Base-by-base conservation (phyloP, 345 rosid genomes). In the Populus simonii region DNA sequence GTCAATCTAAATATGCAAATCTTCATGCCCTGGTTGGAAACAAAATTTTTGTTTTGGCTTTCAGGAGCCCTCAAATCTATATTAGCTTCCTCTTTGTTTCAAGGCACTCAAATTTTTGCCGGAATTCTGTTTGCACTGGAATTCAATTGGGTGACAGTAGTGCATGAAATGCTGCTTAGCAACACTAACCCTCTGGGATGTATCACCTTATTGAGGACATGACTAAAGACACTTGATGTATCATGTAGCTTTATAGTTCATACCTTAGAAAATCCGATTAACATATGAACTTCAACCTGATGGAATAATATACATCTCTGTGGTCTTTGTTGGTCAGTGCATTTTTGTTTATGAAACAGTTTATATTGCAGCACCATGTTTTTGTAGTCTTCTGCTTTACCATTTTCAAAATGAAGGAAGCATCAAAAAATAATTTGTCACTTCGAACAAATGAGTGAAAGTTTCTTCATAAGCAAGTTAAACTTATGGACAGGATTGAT, bases 401-500 rank as follows among this genome's bases (percentile, higher is more conserved):
- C 45, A 31, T 27, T 27, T 66, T 31, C 62, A 27, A 74, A 41
- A 66, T 31, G 67, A 72, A 73, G 47, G 70, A 62, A 74, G n/a
- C 3, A 45, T 33, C 66, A 61, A 3, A 29, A 49, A 51, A 15
- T 3, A 5, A 7, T 2, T 45, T 53, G 8, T 43, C 31, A 41
- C 66, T 20, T 43, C 6, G 49, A 47, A 16, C 59, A 70, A 70
- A 76, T 29, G 49, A 66, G 2, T 20, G 22, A 49, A 75, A 66
- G 36, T 68, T 55, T 23, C 27, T 22, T 76, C 7, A 43, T 76
- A 17, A 43, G 33, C 68, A n/a, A 31, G 8, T 16, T 7, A 67
- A 67, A 66, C 22, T 23, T 66, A 38, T 27, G 47, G 8, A 35
- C 45, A 71, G n/a, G 35, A 27, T 47, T 65, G 78, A 27, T 29